Evolutionary conservation across 2,329 filamentous ascomycete genomes (phyloP).

Genomic region (Scleromitrula shiraiana): DNA sequence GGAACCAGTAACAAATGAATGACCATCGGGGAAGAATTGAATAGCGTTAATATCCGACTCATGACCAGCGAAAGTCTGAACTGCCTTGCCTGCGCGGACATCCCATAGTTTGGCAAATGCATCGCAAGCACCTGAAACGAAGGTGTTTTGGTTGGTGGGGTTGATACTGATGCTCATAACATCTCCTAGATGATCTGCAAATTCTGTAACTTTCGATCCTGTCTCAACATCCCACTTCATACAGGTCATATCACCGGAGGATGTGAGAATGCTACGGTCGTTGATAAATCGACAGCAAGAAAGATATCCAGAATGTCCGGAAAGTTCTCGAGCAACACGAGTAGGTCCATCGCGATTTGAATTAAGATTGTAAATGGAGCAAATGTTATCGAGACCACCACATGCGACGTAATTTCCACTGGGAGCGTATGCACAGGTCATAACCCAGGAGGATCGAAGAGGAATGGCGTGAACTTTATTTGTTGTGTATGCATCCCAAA

Average conservation of each 20-base stretch:
- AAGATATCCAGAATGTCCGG: slow-evolving; percentile 92
- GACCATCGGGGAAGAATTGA: slow-evolving; percentile 98
- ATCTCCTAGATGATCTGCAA: slow-evolving; percentile 94
- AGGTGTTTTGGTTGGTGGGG: slow-evolving; percentile 97
- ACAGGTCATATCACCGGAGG: slow-evolving; percentile 98
- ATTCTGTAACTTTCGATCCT: slow-evolving; percentile 93
- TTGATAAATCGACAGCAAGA: slow-evolving; percentile 99
- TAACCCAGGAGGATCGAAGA: slow-evolving; percentile 96
- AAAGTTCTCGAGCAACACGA: slow-evolving; percentile 88
- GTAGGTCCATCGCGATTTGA: slow-evolving; percentile 92
- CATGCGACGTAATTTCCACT: slow-evolving; percentile 98
- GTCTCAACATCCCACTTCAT: slow-evolving; percentile 99
- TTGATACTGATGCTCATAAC: slow-evolving; percentile 99
- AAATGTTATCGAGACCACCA: slow-evolving; percentile 98
- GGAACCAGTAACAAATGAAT: slow-evolving; percentile 95
- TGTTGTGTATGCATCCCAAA: slow-evolving; percentile 99
- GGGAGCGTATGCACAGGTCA: slow-evolving; percentile 98
- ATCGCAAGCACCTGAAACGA: slow-evolving; percentile 98
- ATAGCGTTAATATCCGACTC: slow-evolving; percentile 99
- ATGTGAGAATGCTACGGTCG: slow-evolving; percentile 94
- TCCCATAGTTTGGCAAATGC: slow-evolving; percentile 99
- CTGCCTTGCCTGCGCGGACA: slow-evolving; percentile 94
- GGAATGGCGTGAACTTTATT: slow-evolving; percentile 99
- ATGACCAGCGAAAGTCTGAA: slow-evolving; percentile 96
- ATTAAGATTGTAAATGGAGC: slow-evolving; percentile 98